Evolutionary conservation across 345 rosid genomes (phyloP), one percentile per base, ranked within the genome.

Genomic region (Populus euphratica): DNA sequence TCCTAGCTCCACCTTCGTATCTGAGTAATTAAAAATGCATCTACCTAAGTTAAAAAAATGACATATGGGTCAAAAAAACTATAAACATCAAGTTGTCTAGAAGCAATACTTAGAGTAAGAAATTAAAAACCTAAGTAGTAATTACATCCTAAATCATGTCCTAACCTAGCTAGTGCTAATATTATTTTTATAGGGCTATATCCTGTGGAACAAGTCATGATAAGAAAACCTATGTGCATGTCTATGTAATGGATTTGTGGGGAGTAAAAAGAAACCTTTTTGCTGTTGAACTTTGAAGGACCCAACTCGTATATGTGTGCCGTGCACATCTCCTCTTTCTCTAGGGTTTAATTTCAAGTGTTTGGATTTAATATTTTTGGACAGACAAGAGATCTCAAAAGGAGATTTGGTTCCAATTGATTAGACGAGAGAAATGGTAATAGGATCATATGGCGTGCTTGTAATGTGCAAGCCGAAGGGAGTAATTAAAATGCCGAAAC

Each of bases 371-470:
- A 10, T n/a, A 7, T 2, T 17, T 39, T 68, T 11, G 47, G 69
- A 31, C 23, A 67, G 82, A 82, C 84, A 81, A 35, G 80, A 86
- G 43, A 85, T 83, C 86, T 76, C 4, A 18, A 31, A 83, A 83
- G 49, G 86, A 83, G 86, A 83, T 86, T 69, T 70, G 85, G 69
- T 69, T 75, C 59, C 68, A 59, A 69, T 75, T 52, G 83, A 83
- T 81, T 75, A 43, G 86, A 79, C 81, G 79, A 70, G 33, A 71
- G 39, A 81, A 43, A 66, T 67, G 56, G 49, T 54, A 33, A 63
- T 68, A 43, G 64, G 63, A 75, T 65, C 85, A 80, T 76, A 80
- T 78, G 81, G 77, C 47, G 71, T 80, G 86, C 80, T 81, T 78
- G n/a, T 67, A 62, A 68, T 23, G 29, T 2, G 62, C 35, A 56